Evolutionary conservation across 495 filamentous ascomycete genomes (phyloP).

Genomic region (Penicillium argentinense): DNA sequence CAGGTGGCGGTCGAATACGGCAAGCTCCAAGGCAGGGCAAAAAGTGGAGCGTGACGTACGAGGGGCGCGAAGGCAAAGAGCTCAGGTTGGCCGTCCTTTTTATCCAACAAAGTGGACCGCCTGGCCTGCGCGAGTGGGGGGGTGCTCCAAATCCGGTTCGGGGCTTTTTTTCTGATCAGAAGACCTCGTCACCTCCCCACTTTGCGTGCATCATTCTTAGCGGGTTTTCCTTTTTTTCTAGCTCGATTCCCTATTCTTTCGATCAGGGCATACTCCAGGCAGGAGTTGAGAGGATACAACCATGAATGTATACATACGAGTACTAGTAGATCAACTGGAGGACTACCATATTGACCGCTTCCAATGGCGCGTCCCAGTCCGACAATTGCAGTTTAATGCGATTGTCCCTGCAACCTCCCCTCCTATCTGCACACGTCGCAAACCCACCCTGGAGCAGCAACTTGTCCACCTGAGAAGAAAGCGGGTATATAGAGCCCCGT

Average conservation of each 20-base stretch:
- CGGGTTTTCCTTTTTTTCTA: conserved; percentile 12
- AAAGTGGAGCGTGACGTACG: conserved; percentile 37
- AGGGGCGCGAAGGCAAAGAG: conserved; percentile 9
- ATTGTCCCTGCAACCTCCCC: background rate
- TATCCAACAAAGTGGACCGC: conserved; percentile 16
- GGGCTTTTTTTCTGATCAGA: conserved; percentile 46
- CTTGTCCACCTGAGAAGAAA: background rate
- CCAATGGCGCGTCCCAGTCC: background rate
- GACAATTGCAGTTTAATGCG: background rate
- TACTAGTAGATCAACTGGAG: too few relatives aligned
- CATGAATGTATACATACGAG: too few relatives aligned
- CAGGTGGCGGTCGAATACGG: conserved; percentile 14
- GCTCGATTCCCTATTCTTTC: background rate
- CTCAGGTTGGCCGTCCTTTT: conserved; percentile 4
- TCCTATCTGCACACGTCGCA: too few relatives aligned
- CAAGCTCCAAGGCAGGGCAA: conserved; percentile 10
- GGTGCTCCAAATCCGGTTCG: conserved; percentile 28
- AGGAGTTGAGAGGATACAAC: too few relatives aligned
- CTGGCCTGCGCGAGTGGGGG: conserved; percentile 13
- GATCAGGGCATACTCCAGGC: too few relatives aligned
- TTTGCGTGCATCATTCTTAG: conserved; percentile 4
- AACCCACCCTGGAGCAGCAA: too few relatives aligned
- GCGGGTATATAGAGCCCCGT: conserved; percentile 18
- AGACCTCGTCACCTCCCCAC: conserved; percentile 40
- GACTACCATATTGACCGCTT: too few relatives aligned